Conservation (phyloP, 2,329 filamentous ascomycete genomes). For the Aspergillus sp. region DNA sequence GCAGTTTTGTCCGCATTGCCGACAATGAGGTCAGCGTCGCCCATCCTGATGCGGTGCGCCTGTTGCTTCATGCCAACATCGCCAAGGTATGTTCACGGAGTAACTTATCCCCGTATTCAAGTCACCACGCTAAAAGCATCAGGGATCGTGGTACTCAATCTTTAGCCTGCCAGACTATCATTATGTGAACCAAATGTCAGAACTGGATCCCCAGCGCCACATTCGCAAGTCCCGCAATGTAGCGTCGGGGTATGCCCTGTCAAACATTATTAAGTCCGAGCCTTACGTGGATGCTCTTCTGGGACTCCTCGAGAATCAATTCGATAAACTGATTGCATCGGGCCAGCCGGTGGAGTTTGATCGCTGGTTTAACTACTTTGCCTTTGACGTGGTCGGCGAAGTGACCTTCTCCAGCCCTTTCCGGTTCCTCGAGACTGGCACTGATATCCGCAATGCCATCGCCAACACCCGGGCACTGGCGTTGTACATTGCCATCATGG, state of each 20-base stretch:
- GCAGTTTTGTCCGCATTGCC: conserved; percentile 48
- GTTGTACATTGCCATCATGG: conserved; percentile 36
- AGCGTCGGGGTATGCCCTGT: conserved; percentile 31
- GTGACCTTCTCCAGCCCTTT: conserved; percentile 41
- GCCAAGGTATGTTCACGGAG: conserved; percentile 16
- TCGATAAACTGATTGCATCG: conserved; percentile 29
- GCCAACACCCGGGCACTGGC: conserved; percentile 34
- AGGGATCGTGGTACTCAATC: conserved; percentile 42
- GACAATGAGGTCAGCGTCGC: conserved; percentile 49
- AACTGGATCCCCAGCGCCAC: conserved; percentile 39
- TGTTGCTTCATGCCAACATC: conserved; percentile 36
- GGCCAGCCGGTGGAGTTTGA: conserved; percentile 39
- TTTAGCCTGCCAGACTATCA: conserved; percentile 44
- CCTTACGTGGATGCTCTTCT: conserved; percentile 34
- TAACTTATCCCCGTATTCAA: conserved; percentile 9
- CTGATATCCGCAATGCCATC: conserved; percentile 41
- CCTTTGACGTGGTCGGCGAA: conserved; percentile 42
- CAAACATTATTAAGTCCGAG: conserved; percentile 35
- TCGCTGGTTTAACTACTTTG: conserved; percentile 44
- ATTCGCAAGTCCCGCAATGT: conserved; percentile 37
- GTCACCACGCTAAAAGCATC: conserved; percentile 20
- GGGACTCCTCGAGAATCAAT: conserved; percentile 26
- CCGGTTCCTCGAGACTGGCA: conserved; percentile 36
- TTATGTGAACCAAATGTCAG: conserved; percentile 46
- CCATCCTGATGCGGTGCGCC: conserved; percentile 45